Evolutionary conservation across 208 protist species (phyloP), one percentile per base, ranked within the genome.

Genomic region (Porcisia deanei): DNA sequence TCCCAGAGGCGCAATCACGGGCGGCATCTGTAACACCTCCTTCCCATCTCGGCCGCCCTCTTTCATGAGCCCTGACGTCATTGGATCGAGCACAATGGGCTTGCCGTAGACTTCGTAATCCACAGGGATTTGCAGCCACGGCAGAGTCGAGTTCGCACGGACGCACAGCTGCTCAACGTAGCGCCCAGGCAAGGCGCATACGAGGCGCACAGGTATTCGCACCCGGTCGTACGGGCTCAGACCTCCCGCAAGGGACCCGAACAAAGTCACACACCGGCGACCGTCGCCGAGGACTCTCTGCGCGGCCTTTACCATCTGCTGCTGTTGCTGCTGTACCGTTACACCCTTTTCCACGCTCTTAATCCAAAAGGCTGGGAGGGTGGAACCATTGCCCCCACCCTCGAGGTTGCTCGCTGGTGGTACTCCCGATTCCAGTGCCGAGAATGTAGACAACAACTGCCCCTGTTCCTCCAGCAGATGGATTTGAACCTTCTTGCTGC

Each of bases 21-120:
- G 82, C 45, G 94, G 92, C 92, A 98, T 96, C 53, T 93, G 69
- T 47, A 98, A 85, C 75, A 92, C 78, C n/a, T 91, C 84, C 68
- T 90, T 85, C 0, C 87, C 84, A 18, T 90, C 84, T 0, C 68
- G 65, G 10, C 78, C 78, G 22, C 69, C 81, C 34, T 80, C 84
- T 49, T 84, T 84, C 34, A 87, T 91, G 34, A 94, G 76, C 0
- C 94, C 94, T 1, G 91, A 91, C 55, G 91, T 97, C 54, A 84
- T 89, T 18, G 85, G 74, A 74, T 97, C 94, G 12, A 95, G 82
- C 55, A 97, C 74, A 55, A 97, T 75, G 18, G 94, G 91, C 69
- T 90, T 93, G 54, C 94, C 94, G 58, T 74, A 80, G 49, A 97
- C 88, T 74, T 91, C 86, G 41, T 84, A 81, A 8, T 74, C 74